A percentile compares a stretch with the other conserved stretches of the same genome.
Evolutionary conservation across 1,284 basidiomycete genomes (phyloP).

Genomic region (Cutaneotrichosporon mucoides): DNA sequence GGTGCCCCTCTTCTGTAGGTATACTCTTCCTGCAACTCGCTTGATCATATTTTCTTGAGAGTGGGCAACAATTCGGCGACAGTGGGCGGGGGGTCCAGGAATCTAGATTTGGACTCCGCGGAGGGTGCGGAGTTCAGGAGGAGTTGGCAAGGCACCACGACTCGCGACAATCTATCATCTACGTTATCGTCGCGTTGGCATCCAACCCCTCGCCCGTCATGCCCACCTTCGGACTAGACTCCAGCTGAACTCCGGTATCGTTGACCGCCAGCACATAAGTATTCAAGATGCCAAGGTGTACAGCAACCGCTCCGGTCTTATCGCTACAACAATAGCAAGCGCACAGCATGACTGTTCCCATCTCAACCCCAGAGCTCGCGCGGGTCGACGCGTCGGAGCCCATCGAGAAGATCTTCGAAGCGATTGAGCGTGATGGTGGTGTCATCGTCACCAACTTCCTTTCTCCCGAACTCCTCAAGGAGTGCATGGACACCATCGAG

Average conservation of each 20-base stretch:
- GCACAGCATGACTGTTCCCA: background rate
- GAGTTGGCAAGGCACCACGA: background rate
- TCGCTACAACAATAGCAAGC: background rate
- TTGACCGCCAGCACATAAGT: too few species aligned
- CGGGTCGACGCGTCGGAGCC: background rate
- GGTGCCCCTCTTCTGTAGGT: too few species aligned
- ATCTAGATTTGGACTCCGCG: background rate
- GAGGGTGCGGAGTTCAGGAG: background rate
- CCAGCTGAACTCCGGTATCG: too few species aligned
- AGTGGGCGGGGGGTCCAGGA: background rate
- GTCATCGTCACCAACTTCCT: background rate
- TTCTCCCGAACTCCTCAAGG: background rate
- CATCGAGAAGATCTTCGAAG: background rate
- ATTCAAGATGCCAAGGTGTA: too few species aligned
- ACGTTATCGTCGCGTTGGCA: too few species aligned
- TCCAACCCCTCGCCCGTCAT: too few species aligned
- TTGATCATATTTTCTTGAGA: too few species aligned
- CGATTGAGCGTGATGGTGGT: background rate
- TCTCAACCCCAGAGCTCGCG: background rate
- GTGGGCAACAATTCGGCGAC: too few species aligned
- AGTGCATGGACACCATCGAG: background rate
- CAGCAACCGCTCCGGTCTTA: background rate
- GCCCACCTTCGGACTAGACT: too few species aligned
- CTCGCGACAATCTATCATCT: too few species aligned
- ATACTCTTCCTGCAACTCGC: background rate